Evolutionary conservation across 495 filamentous ascomycete species (phyloP).

Genomic region (Terfezia claveryi): DNA sequence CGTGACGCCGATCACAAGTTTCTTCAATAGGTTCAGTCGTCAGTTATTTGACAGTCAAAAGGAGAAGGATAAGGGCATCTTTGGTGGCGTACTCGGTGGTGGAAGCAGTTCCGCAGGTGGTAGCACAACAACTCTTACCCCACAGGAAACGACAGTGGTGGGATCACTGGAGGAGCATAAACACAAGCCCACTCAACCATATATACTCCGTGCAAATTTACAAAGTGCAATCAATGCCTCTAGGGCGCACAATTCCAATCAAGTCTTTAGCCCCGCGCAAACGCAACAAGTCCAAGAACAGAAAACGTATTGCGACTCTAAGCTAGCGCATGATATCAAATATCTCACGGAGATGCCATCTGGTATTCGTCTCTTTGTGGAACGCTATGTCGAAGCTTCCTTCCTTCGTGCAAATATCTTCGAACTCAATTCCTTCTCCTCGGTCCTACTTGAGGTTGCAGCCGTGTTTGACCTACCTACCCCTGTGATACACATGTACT

Average conservation of each 20-base stretch:
- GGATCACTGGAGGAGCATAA: constrained; percentile 9
- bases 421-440: constrained; percentile 47
- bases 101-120: neutral
- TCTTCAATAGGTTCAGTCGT: constrained; percentile 44
- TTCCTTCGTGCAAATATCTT: constrained; percentile 42
- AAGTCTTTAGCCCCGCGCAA: constrained; percentile 45
- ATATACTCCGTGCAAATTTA: constrained; percentile 39
- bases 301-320: constrained; percentile 67
- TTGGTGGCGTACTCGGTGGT: neutral
- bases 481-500: constrained; percentile 59
- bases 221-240: constrained; percentile 63
- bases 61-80: neutral
- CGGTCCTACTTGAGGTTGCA: constrained; percentile 44
- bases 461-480: constrained; percentile 43
- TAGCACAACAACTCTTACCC: neutral
- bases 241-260: constrained; percentile 50
- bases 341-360: constrained; percentile 48
- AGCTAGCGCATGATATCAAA: constrained; percentile 40
- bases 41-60: constrained; percentile 24
- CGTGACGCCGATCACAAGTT: constrained; percentile 21
- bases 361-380: constrained; percentile 54
- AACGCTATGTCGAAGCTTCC: constrained; percentile 23
- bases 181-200: constrained; percentile 31
- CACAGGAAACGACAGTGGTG: neutral
- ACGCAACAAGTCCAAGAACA: constrained; percentile 62